Conservation (phyloP, 352 stramenopile species). For the Phytophthora sojae region DNA sequence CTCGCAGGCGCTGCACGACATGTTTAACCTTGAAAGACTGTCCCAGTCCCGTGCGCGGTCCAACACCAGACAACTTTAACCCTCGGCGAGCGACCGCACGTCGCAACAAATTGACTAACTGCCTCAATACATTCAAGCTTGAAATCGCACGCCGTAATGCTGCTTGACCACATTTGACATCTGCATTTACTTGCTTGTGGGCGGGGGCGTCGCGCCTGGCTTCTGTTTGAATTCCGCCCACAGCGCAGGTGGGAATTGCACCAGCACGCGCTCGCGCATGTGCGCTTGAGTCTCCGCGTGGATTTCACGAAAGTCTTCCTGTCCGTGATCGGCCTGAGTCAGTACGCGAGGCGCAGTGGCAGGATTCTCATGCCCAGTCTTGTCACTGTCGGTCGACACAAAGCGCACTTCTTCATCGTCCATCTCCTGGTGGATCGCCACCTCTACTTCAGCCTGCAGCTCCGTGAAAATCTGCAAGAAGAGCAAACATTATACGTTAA, state of each 20-base stretch:
- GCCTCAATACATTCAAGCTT: neutral
- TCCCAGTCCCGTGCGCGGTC: neutral
- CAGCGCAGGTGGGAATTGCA: constrained; percentile 63
- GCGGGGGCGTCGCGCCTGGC: constrained; percentile 6
- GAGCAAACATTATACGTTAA: neutral
- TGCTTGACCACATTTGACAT: constrained; percentile 8
- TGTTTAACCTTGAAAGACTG: constrained; percentile 33
- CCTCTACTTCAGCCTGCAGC: constrained; percentile 46
- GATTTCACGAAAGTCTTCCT: constrained; percentile 58
- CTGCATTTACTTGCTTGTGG: constrained; percentile 18
- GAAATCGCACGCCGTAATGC: neutral
- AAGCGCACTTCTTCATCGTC: constrained; percentile 68
- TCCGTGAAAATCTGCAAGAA: constrained; percentile 68
- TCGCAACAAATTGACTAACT: neutral
- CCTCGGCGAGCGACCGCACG: neutral
- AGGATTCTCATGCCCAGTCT: constrained; percentile 1
- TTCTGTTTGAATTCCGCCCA: constrained; percentile 72
- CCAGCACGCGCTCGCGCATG: constrained; percentile 71
- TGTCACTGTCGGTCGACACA: constrained; percentile 21
- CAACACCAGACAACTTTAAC: constrained; percentile 2
- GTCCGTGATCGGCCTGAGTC: constrained; percentile 60
- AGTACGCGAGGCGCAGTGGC: constrained; percentile 40
- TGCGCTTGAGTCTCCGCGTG: constrained; percentile 66
- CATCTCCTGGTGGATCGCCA: constrained; percentile 57
- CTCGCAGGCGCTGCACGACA: constrained; percentile 30